Conservation (phyloP, 805 yeast genomes). For the Lachancea waltii region DNA sequence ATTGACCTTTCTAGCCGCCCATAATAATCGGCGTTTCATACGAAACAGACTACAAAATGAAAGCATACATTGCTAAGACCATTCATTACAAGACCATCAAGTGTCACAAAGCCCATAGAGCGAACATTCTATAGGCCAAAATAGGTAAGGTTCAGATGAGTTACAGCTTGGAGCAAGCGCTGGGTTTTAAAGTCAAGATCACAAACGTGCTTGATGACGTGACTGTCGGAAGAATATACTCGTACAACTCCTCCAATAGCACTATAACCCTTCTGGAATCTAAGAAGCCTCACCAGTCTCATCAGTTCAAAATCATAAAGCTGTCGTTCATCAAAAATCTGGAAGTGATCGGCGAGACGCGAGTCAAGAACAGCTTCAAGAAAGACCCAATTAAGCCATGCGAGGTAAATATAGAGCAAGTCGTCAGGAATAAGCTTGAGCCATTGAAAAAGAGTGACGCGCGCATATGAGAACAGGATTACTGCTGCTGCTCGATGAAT, state of each 20-base stretch:
- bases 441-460: too few relatives aligned
- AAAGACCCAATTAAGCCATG: slow-evolving; percentile 32
- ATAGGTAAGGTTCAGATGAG: too few relatives aligned
- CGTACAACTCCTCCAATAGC: slow-evolving; percentile 44
- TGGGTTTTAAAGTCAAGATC: slow-evolving; percentile 47
- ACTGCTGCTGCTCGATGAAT: too few relatives aligned
- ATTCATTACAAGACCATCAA: too few relatives aligned
- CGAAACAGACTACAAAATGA: too few relatives aligned
- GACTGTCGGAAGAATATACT: slow-evolving; percentile 56
- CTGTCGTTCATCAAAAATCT: slow-evolving; percentile 51
- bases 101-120: too few relatives aligned
- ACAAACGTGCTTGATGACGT: slow-evolving; percentile 52
- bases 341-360: slow-evolving; percentile 38
- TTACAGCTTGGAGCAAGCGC: slow-evolving; percentile 23
- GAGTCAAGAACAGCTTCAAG: slow-evolving; percentile 23
- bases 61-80: too few relatives aligned
- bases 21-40: too few relatives aligned
- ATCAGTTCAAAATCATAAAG: slow-evolving; percentile 46
- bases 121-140: too few relatives aligned
- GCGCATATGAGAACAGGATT: too few relatives aligned
- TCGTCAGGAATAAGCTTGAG: too few relatives aligned
- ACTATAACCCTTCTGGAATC: slow-evolving; percentile 31
- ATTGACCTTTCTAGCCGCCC: too few relatives aligned
- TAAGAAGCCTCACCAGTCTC: slow-evolving; percentile 18
- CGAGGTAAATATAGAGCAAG: slow-evolving; percentile 28